Base-by-base conservation (phyloP, 2,329 filamentous ascomycete genomes). In the Aspergillus neoniger region DNA sequence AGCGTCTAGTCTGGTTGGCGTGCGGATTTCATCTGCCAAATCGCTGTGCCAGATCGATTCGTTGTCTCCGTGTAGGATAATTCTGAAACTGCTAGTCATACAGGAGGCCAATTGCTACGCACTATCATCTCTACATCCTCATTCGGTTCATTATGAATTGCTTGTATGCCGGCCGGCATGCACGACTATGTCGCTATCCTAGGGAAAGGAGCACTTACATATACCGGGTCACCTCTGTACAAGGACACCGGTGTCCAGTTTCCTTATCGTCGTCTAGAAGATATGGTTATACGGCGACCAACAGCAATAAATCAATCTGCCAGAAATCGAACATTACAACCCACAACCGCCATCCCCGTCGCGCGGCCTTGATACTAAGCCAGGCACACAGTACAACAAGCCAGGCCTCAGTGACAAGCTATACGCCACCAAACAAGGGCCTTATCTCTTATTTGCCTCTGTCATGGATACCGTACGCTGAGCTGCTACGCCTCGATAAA, bases 401-500 rank as follows among this genome's bases (percentile, higher is more conserved):
- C 19, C 30, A 47, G 39, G 66, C 64, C 14, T 66, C 67, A 8
- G 63, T 64, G 14, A 66, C 70, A 43, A 73, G 72, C 59, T 83
- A 83, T 65, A 72, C 68, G n/a, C 77, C 77, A 12, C 81, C 81
- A 1, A 77, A 72, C 17, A 80, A 70, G 2, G 81, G 81, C 5
- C 53, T 83, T 17, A 65, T 83, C 52, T 78, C 80, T 12, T 73
- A 68, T 43, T 67, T 85, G 9, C 82, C 83, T 1, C 67, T 65
- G 6, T 77, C 80, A 65, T 85, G 82, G 81, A 76, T 85, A 39
- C 83, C 83, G 3, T 86, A 85, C 65, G 81, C 78, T 23, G 78
- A 86, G 66, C 74, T 85, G 14, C 77, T 83, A 56, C 82, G 83
- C 15, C 72, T 86, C 55, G 77, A 85, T 63, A 81, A 81, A 49